phyloP scores from a whole-genome alignment of 2,329 filamentous ascomycete species.

The Phyllosticta capitalensis region DNA sequence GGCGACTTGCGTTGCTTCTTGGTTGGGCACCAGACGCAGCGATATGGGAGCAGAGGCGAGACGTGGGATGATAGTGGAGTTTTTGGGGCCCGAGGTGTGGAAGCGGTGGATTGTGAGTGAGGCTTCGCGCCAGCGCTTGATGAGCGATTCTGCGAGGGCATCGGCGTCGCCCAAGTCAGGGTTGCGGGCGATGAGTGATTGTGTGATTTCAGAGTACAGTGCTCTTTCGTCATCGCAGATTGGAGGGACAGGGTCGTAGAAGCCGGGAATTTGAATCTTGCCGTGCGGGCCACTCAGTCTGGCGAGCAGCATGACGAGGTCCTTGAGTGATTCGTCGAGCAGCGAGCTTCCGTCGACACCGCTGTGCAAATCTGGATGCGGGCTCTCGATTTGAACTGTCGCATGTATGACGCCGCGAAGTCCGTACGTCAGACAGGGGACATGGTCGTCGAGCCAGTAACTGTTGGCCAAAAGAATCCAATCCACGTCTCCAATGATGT shows the following conservation, averaged over 20 bases:
- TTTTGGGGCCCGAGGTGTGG: conserved; percentile 78
- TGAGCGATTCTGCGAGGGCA: conserved; percentile 71
- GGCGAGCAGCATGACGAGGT: conserved; percentile 73
- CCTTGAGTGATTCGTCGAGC: conserved; percentile 84
- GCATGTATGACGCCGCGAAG: conserved; percentile 89
- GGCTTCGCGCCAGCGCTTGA: conserved; percentile 91
- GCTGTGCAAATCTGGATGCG: conserved; percentile 81
- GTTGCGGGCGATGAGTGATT: conserved; percentile 63
- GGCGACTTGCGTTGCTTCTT: conserved; percentile 73
- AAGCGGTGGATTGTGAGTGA: conserved; percentile 91
- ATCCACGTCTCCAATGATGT: conserved; percentile 79
- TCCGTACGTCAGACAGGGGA: conserved; percentile 91
- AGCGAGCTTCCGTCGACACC: conserved; percentile 92
- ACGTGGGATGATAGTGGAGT: conserved; percentile 83
- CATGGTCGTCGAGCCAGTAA: conserved; percentile 96
- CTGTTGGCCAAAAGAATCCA: conserved; percentile 95
- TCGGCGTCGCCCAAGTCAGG: conserved; percentile 54
- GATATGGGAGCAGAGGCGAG: conserved; percentile 83
- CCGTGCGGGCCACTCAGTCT: conserved; percentile 75
- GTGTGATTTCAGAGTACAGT: conserved; percentile 75
- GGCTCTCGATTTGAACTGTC: conserved; percentile 77
- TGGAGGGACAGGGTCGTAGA: conserved; percentile 76
- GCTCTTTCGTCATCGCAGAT: conserved; percentile 66
- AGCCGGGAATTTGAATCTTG: conserved; percentile 72
- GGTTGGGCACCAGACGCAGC: conserved; percentile 84